Conservation (phyloP, 176 grass and related monocot genomes). For the Pontederia paniculata region DNA sequence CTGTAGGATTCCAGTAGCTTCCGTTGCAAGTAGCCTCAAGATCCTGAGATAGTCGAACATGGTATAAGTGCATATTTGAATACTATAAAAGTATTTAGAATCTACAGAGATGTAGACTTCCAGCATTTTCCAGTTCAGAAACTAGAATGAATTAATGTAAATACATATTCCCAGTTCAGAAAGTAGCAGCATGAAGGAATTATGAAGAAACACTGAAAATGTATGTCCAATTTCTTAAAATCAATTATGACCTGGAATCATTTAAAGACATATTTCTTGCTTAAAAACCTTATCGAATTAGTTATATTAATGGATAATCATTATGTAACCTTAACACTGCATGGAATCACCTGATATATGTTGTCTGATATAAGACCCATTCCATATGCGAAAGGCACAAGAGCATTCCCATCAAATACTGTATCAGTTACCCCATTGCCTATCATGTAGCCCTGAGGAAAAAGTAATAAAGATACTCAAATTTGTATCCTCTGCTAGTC, state of each 20-base stretch:
- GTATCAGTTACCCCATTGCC: constrained; percentile 86
- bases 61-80: neutral
- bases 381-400: constrained; percentile 93
- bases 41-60: constrained; percentile 34
- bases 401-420: constrained; percentile 78
- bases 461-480: neutral
- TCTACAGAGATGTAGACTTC: too few species aligned
- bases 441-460: constrained; percentile 78
- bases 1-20: constrained; percentile 58
- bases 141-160: too few species aligned
- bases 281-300: too few species aligned
- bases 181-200: too few species aligned
- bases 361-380: constrained; percentile 82
- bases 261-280: too few species aligned
- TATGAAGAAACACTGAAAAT: too few species aligned
- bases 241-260: too few species aligned
- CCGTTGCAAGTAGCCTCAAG: constrained; percentile 44
- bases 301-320: neutral
- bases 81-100: too few species aligned
- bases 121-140: too few species aligned
- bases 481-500: neutral
- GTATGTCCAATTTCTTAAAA: too few species aligned
- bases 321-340: neutral
- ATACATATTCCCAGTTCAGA: too few species aligned
- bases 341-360: constrained; percentile 46